Percentiles rank a stretch among this genome's conserved stretches.
Evolutionary conservation across 192 early-diverging fungal species (phyloP).

Genomic region (Jimgerdemannia flammicorona): DNA sequence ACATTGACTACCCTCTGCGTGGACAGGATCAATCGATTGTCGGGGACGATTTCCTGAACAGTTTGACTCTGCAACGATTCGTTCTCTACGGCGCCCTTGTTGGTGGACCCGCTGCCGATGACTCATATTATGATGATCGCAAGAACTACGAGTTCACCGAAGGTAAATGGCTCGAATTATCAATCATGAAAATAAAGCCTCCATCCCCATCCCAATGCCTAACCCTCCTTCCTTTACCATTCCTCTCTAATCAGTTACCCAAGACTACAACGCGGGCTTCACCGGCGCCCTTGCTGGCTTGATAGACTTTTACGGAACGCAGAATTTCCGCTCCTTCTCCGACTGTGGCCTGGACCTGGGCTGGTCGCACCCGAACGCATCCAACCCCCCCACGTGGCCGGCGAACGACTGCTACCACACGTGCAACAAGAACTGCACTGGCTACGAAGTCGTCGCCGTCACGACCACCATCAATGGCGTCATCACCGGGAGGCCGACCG

Average conservation of each 20-base stretch:
- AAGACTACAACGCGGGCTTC: background rate
- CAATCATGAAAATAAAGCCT: too few species aligned
- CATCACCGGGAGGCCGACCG: background rate
- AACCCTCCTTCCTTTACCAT: too few species aligned
- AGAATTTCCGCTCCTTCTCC: constrained; percentile 27
- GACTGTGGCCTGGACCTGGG: constrained; percentile 35
- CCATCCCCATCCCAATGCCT: too few species aligned
- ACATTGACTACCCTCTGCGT: constrained; percentile 50
- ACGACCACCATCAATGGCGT: background rate
- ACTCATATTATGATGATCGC: constrained; percentile 46
- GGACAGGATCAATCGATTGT: constrained; percentile 38
- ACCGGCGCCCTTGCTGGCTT: constrained; percentile 25
- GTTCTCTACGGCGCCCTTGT: constrained; percentile 55
- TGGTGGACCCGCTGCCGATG: constrained; percentile 52
- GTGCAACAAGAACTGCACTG: constrained; percentile 20
- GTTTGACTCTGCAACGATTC: constrained; percentile 36
- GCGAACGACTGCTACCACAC: constrained; percentile 38
- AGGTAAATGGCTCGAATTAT: background rate
- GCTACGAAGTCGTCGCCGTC: background rate
- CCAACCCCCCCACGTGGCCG: constrained; percentile 26
- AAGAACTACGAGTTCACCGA: constrained; percentile 44
- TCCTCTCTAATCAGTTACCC: background rate
- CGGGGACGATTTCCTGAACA: constrained; percentile 39
- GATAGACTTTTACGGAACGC: constrained; percentile 31
- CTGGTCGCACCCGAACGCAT: constrained; percentile 31